A percentile compares a stretch with the other conserved stretches of the same genome.
These are phyloP conservation scores for Turnera subulata DNA, from an alignment of 345 rosid species.

Conservation along the genomic window DNA sequence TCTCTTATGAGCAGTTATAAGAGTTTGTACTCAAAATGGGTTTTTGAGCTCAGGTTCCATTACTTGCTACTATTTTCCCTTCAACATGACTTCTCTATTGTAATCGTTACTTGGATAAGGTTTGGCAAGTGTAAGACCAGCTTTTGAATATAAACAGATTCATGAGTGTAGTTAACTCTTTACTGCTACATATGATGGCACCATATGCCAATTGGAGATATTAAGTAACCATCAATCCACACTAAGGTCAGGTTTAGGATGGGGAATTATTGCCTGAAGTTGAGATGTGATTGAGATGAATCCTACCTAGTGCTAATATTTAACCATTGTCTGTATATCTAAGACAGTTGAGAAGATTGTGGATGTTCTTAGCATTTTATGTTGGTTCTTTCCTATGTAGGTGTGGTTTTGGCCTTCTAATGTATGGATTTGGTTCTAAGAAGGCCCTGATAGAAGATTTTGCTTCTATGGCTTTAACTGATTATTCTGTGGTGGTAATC, in stretches of 20 bases:
- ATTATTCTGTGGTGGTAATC: constrained; percentile 71
- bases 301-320: not conserved
- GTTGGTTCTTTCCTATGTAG: constrained; percentile 21
- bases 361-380: not conserved
- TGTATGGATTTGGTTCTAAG: constrained; percentile 95
- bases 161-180: too few species aligned
- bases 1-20: constrained; percentile 54
- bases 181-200: too few species aligned
- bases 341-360: too few species aligned
- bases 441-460: constrained; percentile 75
- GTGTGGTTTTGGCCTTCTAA: constrained; percentile 87
- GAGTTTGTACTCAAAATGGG: constrained; percentile 66
- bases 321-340: too few species aligned
- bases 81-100: not conserved
- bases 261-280: too few species aligned
- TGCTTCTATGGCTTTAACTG: constrained; percentile 66
- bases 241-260: too few species aligned
- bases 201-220: too few species aligned
- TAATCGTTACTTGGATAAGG: not conserved
- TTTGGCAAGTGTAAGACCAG: too few species aligned
- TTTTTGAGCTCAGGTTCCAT: constrained; percentile 58
- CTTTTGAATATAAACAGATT: too few species aligned
- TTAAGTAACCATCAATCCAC: too few species aligned
- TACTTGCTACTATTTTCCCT: not conserved
- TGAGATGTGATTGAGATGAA: too few species aligned